Conservation (phyloP, 805 yeast species). For the Saccharomyces cerevisiae region DNA sequence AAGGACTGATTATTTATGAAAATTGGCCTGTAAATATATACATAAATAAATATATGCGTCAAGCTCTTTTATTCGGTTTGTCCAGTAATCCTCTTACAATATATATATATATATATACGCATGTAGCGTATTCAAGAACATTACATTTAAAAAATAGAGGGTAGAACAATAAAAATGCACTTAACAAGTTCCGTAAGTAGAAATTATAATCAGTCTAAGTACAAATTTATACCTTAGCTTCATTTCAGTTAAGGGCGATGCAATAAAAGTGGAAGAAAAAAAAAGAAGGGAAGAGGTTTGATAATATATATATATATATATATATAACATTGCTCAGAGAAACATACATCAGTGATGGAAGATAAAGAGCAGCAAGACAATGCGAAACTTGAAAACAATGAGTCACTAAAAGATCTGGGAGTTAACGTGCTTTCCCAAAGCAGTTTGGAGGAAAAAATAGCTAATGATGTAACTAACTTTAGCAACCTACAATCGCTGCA, state of each 20-base stretch:
- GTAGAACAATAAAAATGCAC: neutral
- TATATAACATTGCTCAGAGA: neutral
- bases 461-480: slow-evolving; percentile 56
- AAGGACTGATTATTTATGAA: slow-evolving; percentile 24
- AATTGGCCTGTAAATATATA: neutral
- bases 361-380: neutral
- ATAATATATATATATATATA: no score
- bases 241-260: neutral
- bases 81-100: neutral
- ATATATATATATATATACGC: neutral
- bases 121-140: neutral
- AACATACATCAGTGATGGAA: neutral
- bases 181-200: neutral
- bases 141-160: no score
- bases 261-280: neutral
- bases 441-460: slow-evolving; percentile 66
- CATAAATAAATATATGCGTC: neutral
- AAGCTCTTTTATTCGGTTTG: neutral
- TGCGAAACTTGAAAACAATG: slow-evolving; percentile 3
- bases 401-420: slow-evolving; percentile 34
- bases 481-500: slow-evolving; percentile 58
- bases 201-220: neutral
- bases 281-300: neutral
- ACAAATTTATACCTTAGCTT: neutral
- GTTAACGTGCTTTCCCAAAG: slow-evolving; percentile 70